Evolutionary conservation across 2,329 filamentous ascomycete genomes (phyloP).

Genomic region (Fusarium nodosum): DNA sequence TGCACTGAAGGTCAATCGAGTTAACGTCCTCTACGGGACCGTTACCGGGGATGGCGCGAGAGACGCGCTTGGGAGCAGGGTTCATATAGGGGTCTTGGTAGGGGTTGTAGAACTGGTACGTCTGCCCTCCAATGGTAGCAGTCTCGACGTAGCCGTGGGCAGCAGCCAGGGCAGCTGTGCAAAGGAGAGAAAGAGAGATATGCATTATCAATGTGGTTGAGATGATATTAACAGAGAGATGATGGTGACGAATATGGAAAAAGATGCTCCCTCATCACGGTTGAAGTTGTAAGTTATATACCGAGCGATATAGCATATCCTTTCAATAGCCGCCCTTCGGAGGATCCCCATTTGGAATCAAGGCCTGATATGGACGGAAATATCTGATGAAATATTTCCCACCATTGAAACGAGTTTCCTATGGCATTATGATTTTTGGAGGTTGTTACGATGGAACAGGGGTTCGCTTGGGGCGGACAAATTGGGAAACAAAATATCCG

Average conservation of each 20-base stretch:
- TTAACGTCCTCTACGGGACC: conserved; percentile 68
- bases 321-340: background rate
- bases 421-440: conserved; percentile 16
- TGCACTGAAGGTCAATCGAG: conserved; percentile 68
- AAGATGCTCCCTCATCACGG: background rate
- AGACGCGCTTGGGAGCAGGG: conserved; percentile 65
- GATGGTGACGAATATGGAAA: conserved; percentile 7
- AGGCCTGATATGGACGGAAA: conserved; percentile 1
- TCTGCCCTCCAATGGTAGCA: conserved; percentile 58
- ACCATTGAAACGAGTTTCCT: conserved; percentile 34
- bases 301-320: conserved; percentile 7
- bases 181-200: conserved; percentile 48
- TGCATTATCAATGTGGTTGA: conserved; percentile 36
- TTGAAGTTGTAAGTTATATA: conserved; percentile 1
- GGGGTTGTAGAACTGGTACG: conserved; percentile 55
- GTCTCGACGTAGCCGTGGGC: conserved; percentile 65
- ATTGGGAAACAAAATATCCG: conserved; percentile 15
- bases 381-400: conserved; percentile 36
- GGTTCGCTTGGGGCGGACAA: conserved; percentile 16
- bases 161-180: conserved; percentile 57
- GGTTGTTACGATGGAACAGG: conserved; percentile 22
- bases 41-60: conserved; percentile 69
- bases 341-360: background rate
- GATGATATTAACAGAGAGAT: background rate
- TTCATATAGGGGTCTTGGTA: conserved; percentile 60